Base-by-base conservation (phyloP, 2,329 filamentous ascomycete species). In the Pyricularia grisea region DNA sequence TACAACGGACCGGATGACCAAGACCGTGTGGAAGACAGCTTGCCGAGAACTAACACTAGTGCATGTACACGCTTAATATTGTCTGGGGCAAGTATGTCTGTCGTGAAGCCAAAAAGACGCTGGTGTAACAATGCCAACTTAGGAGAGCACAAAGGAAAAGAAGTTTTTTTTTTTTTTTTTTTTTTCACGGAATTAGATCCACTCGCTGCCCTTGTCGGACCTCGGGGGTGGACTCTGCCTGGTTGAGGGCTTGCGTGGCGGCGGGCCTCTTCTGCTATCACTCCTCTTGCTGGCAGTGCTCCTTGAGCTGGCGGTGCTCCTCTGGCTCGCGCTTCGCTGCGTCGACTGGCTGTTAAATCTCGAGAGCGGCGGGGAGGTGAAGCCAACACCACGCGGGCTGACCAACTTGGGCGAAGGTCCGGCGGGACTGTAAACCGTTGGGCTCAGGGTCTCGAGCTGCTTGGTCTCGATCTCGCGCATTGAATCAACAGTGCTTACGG, bases 371-470 rank as follows among this genome's bases (percentile, higher is more conserved):
- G 60, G 60, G 36, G 77, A 67, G 65, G 75, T 78, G 73, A 81
- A 82, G 33, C 81, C 81, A 25, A 81, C 81, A 0, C 81, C 81
- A 71, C 74, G 79, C 1, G 81, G 81, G 70, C 81, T 83, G 5
- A 80, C 77, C 14, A 82, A 73, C 71, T 78, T 81, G n/a, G 50
- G n/a, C 1, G n/a, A 20, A 23, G 42, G 30, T n/a, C 55, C 67
- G 4, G 78, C 75, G 0, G 84, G 82, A 69, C 78, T 81, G 74
- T 88, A 88, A 4, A 87, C 83, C 1, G 81, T 79, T 2, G 86
- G 82, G 69, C 81, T 86, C 2, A 88, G 78, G 1, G 79, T 83
- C 27, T 78, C 76, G 33, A 23, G 20, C 28, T 71, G 68, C 25
- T 31, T 28, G 36, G 42, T 14, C 23, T 31, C 36, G 11, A 31